Base-by-base conservation (phyloP, 306 rosid species). In the Trifolium dubium region DNA sequence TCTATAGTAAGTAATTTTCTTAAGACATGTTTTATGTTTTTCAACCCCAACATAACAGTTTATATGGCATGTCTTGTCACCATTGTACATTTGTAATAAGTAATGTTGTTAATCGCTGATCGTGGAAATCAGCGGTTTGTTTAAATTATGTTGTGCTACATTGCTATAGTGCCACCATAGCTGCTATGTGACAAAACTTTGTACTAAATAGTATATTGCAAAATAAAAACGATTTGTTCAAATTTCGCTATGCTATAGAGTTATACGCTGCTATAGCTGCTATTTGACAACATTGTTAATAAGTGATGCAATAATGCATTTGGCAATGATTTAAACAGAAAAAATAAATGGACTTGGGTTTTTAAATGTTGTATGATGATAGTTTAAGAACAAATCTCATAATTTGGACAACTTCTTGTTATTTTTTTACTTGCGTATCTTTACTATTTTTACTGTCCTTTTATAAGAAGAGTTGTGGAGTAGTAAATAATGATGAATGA, bases 401-500 rank as follows among this genome's bases (percentile, higher is more conserved):
- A 8, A 53, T 62, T 32, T 80, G 63, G 61, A 61, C 51, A 29
- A 17, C 13, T 6, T 11, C 46, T 34, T 35, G 6, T 0, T 63
- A 8, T 43, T 53, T 30, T 62, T 23, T 23, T 6, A 11, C 75
- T 56, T 66, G 46, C 29, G 30, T 71, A 35, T 66, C 44, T 76
- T 46, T 50, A 32, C 49, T 60, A 41, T 77, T 61, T 30, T n/a
- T 53, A 56, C 34, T 54, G 18, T 35, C 23, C 29, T 43, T 61
- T 50, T 65, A 31, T 65, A 31, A 51, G 55, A 64, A 78, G 31
- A 53, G 8, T 44, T 68, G 40, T 47, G 56, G 64, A 53, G 69
- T 41, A 51, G 30, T 79, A 75, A 71, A 79, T 84, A 69, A 55
- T 71, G 64, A 37, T 79, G 76, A 44, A 28, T 43, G 66, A 7